These are phyloP conservation scores for Phytophthora citrophthora DNA, from an alignment of 352 stramenopile genomes.

Conservation along the genomic window DNA sequence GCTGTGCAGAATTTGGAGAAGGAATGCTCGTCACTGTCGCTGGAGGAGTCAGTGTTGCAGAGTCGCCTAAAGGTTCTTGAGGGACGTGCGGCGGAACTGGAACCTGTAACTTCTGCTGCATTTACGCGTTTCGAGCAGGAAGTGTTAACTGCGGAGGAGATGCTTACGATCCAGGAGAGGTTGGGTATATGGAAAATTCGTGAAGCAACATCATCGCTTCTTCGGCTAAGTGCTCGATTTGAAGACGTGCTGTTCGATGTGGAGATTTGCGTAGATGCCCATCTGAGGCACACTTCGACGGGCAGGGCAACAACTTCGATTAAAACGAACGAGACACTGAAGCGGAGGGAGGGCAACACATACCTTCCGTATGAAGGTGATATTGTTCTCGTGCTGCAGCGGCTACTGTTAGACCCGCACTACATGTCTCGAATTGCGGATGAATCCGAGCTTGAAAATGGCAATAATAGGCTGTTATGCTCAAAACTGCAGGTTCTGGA, in stretches of 20 bases:
- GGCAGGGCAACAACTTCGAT: conserved; percentile 28
- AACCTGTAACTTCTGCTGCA: conserved; percentile 42
- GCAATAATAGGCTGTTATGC: conserved; percentile 33
- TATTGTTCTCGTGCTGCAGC: conserved; percentile 54
- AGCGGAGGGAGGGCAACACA: conserved; percentile 38
- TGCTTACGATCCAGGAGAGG: conserved; percentile 60
- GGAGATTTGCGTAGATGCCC: conserved; percentile 48
- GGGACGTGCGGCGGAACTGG: conserved; percentile 51
- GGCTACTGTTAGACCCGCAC: conserved; percentile 54
- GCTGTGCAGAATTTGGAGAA: conserved; percentile 65
- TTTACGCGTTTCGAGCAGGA: conserved; percentile 40
- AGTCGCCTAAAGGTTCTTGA: conserved; percentile 70
- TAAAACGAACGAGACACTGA: conserved; percentile 39
- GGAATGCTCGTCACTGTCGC: conserved; percentile 61
- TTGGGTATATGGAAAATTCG: conserved; percentile 56
- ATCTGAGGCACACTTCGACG: conserved; percentile 22
- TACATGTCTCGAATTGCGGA: conserved; percentile 38
- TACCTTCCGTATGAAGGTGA: conserved; percentile 52
- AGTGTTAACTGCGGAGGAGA: conserved; percentile 55
- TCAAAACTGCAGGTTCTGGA: conserved; percentile 58
- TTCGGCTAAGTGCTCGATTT: conserved; percentile 52
- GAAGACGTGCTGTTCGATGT: conserved; percentile 60
- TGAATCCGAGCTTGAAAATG: conserved; percentile 30
- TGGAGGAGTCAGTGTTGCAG: conserved; percentile 72
- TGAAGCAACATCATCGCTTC: conserved; percentile 50